Evolutionary conservation across 2,329 filamentous ascomycete genomes (phyloP).

Genomic region (Cladosporium colombiae): DNA sequence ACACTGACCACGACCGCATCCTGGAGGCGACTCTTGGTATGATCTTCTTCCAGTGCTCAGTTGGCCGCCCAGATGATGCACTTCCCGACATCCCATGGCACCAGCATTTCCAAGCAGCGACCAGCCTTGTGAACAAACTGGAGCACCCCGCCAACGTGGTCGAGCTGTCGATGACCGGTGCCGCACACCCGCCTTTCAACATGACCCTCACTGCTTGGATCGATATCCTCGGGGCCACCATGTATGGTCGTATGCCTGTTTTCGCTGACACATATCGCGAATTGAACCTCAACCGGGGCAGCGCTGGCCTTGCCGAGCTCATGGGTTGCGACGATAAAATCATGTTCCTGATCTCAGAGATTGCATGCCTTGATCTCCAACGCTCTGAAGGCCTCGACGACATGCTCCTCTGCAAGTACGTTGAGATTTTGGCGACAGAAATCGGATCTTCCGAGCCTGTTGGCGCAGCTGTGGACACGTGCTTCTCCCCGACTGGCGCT

Average conservation of each 20-base stretch:
- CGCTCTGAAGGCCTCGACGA: conserved; percentile 82
- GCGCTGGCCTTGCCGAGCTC: conserved; percentile 80
- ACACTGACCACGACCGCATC: conserved; percentile 82
- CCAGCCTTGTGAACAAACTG: conserved; percentile 81
- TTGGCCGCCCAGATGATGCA: conserved; percentile 80
- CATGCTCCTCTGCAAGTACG: conserved; percentile 83
- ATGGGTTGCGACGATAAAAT: conserved; percentile 98
- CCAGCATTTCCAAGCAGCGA: conserved; percentile 91
- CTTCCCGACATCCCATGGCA: conserved; percentile 94
- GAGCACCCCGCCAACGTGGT: conserved; percentile 69
- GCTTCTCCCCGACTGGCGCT: conserved; percentile 64
- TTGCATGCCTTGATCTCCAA: conserved; percentile 89
- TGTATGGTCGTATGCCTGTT: conserved; percentile 79
- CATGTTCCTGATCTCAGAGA: conserved; percentile 98
- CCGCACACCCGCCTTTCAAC: conserved; percentile 80
- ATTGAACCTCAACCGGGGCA: conserved; percentile 70
- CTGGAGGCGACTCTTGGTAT: conserved; percentile 90
- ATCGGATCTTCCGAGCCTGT: conserved; percentile 75
- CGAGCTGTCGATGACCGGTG: conserved; percentile 39
- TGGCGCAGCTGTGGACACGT: conserved; percentile 46
- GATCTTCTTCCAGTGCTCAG: conserved; percentile 94
- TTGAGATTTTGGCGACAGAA: conserved; percentile 82
- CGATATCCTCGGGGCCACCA: conserved; percentile 92
- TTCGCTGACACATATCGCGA: conserved; percentile 96
- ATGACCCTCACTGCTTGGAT: conserved; percentile 96